phyloP scores from a whole-genome alignment of 352 stramenopile species.

The Phytophthora idaei region DNA sequence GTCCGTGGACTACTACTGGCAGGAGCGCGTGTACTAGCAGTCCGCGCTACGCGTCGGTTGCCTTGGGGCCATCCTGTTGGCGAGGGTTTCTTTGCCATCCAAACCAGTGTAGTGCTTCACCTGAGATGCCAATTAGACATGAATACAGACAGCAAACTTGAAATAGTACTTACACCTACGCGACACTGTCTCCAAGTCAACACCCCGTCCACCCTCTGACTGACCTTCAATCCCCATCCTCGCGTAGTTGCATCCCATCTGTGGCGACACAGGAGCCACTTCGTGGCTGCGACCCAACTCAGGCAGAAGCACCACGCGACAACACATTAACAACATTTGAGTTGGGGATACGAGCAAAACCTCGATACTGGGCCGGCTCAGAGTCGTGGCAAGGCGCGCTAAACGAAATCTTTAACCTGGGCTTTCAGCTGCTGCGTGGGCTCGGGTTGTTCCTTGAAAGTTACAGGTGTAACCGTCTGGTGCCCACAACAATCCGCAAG shows the following conservation, averaged over 20 bases:
- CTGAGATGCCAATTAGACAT: not conserved
- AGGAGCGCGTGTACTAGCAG: too few relatives aligned
- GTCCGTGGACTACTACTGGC: too few relatives aligned
- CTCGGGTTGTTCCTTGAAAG: not conserved
- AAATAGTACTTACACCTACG: conserved; percentile 17
- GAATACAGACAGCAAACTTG: not conserved
- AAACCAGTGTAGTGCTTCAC: not conserved
- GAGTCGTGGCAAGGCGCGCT: not conserved
- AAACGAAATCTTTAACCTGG: conserved; percentile 4
- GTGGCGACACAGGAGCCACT: conserved; percentile 1
- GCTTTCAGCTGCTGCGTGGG: conserved; percentile 2
- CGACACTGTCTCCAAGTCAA: not conserved
- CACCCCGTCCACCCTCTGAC: not conserved
- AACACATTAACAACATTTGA: conserved; percentile 1
- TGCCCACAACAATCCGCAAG: conserved; percentile 4
- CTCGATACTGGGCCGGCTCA: not conserved
- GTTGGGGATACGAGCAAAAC: conserved; percentile 10
- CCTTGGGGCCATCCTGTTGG: too few relatives aligned
- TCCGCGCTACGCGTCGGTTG: too few relatives aligned
- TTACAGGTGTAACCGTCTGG: not conserved
- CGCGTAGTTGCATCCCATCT: conserved; percentile 11
- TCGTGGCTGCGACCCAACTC: conserved; percentile 1
- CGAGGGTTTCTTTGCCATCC: too few relatives aligned
- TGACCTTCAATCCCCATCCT: conserved; percentile 1
- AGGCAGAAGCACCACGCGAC: not conserved